Evolutionary conservation across 1,284 basidiomycete species (phyloP).

Genomic region (Fomes fomentarius): DNA sequence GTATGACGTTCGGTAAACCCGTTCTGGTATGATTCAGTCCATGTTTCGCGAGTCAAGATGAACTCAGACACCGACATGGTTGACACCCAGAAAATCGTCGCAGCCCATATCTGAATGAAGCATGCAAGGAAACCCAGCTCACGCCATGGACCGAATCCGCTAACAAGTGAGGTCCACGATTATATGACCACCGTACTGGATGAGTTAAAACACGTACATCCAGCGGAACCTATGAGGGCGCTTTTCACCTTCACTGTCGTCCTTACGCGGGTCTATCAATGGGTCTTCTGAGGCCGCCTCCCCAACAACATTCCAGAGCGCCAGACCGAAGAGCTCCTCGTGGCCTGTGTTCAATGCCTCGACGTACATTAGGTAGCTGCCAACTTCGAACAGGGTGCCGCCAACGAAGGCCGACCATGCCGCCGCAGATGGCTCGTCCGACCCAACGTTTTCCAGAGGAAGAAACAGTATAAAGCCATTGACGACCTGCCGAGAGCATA

Average conservation of each 20-base stretch:
- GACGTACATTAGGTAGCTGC: constrained; percentile 33
- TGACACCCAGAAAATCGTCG: constrained; percentile 60
- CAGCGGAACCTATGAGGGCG: too few species aligned
- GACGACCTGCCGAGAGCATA: constrained; percentile 42
- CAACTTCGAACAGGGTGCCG: constrained; percentile 54
- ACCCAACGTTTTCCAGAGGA: constrained; percentile 44
- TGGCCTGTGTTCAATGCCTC: constrained; percentile 34
- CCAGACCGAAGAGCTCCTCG: constrained; percentile 30
- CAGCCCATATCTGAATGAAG: constrained; percentile 52
- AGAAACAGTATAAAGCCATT: constrained; percentile 60
- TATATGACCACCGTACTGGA: too few species aligned
- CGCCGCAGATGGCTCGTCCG: constrained; percentile 35
- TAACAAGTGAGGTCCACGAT: too few species aligned
- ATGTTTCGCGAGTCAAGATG: not conserved
- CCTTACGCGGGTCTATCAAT: too few species aligned
- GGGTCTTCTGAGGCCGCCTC: constrained; percentile 8
- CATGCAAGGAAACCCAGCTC: constrained; percentile 60
- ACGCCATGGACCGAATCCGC: constrained; percentile 43
- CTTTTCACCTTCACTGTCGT: too few species aligned
- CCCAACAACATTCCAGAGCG: constrained; percentile 22
- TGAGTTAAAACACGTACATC: too few species aligned
- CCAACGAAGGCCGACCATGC: constrained; percentile 54
- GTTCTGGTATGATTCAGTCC: constrained; percentile 32
- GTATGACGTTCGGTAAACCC: constrained; percentile 54
- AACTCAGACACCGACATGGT: constrained; percentile 38